A percentile compares a stretch with the other conserved stretches of the same genome.
These are phyloP conservation scores for Boletus bicolor DNA, from an alignment of 768 basidiomycete species.

Conservation along the genomic window DNA sequence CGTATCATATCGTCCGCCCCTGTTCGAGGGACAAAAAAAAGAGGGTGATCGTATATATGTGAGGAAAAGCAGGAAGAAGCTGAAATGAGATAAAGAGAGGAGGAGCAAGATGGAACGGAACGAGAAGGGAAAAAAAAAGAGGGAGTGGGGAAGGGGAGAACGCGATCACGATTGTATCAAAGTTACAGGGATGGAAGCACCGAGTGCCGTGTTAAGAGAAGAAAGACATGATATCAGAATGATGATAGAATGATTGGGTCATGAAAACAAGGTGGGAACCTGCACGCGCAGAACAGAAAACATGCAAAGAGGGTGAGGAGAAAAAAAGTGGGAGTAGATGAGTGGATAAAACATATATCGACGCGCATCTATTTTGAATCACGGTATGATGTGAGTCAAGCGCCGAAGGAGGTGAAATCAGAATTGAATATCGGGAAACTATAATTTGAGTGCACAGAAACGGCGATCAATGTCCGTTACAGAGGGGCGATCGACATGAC, in stretches of 20 bases:
- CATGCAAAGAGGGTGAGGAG: neutral
- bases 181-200: constrained; percentile 17
- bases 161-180: constrained; percentile 12
- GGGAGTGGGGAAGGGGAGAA: neutral
- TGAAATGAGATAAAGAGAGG: neutral
- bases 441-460: constrained; percentile 14
- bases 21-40: neutral
- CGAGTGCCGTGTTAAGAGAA: constrained; percentile 3
- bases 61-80: neutral
- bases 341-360: constrained; percentile 6
- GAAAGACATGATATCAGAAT: constrained; percentile 9
- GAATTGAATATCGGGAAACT: constrained; percentile 18
- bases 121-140: neutral
- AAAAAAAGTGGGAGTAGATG: neutral
- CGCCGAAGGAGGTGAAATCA: constrained; percentile 2
- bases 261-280: neutral
- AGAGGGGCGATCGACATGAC: neutral
- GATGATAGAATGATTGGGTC: constrained; percentile 1
- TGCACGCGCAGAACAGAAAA: neutral
- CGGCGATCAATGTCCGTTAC: constrained; percentile 13
- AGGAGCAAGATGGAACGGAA: neutral
- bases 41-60: constrained; percentile 1
- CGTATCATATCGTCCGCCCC: constrained; percentile 16
- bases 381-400: constrained; percentile 15
- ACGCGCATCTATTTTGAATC: constrained; percentile 20